These are phyloP conservation scores for Fusarium citri DNA, from an alignment of 2,329 filamentous ascomycete genomes.

Conservation along the genomic window DNA sequence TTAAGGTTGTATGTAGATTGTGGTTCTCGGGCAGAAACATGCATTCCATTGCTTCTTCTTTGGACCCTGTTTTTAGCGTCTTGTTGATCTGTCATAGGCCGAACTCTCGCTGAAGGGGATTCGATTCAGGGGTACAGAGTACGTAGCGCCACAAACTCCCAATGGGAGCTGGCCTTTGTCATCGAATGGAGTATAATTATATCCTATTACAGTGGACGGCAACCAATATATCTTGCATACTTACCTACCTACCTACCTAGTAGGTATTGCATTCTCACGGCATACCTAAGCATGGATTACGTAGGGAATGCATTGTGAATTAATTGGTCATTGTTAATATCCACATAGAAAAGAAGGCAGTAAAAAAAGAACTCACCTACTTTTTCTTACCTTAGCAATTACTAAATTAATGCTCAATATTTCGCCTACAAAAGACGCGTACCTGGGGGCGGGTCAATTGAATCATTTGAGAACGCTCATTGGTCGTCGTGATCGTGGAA, in stretches of 20 bases:
- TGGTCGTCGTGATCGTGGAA: slow-evolving; percentile 9
- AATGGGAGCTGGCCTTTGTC: slow-evolving; percentile 14
- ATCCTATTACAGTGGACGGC: background rate
- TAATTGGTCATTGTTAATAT: background rate
- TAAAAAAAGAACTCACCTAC: slow-evolving; percentile 14
- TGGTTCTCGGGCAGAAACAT: background rate
- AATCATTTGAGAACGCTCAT: slow-evolving; percentile 7
- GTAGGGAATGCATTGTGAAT: background rate
- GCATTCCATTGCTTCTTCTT: background rate
- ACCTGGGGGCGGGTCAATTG: slow-evolving; percentile 20
- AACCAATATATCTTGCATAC: background rate
- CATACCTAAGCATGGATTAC: background rate
- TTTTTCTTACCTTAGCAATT: slow-evolving; percentile 5
- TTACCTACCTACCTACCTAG: too few relatives aligned
- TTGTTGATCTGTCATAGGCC: slow-evolving; percentile 27
- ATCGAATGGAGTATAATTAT: slow-evolving; percentile 2
- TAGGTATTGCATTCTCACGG: background rate
- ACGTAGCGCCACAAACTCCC: slow-evolving; percentile 2
- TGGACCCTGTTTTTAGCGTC: slow-evolving; percentile 40
- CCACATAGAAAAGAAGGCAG: background rate
- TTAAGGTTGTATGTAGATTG: background rate
- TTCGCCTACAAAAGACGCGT: slow-evolving; percentile 32
- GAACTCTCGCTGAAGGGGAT: slow-evolving; percentile 5
- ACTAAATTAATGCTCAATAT: slow-evolving; percentile 9
- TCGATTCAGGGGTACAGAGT: slow-evolving; percentile 31